Evolutionary conservation across 306 rosid species (phyloP).

Genomic region (Medicago arabica): DNA sequence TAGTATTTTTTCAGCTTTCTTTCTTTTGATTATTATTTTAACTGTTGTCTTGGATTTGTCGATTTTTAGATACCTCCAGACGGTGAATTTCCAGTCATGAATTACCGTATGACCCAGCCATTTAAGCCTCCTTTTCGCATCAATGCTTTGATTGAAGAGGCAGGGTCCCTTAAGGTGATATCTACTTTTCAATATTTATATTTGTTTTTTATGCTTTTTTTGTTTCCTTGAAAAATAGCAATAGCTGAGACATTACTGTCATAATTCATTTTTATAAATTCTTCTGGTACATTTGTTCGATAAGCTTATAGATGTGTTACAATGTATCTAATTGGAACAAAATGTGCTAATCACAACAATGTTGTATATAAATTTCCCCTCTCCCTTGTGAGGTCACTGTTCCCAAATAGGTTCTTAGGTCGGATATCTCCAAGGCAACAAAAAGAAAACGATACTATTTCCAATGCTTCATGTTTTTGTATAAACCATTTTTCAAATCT

Average conservation of each 20-base stretch:
- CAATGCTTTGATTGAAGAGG: conserved; percentile 77
- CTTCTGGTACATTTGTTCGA: conserved; percentile 16
- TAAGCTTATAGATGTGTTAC: conserved; percentile 17
- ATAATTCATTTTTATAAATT: conserved; percentile 7
- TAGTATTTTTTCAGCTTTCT: conserved; percentile 11
- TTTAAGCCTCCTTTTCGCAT: conserved; percentile 86
- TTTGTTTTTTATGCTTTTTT: conserved; percentile 14
- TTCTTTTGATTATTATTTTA: conserved; percentile 30
- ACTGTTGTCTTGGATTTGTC: conserved; percentile 37
- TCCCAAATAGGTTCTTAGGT: conserved; percentile 25
- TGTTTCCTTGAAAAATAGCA: conserved; percentile 16
- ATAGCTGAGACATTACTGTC: conserved; percentile 15
- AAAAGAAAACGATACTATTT: background rate
- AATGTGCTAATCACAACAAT: conserved; percentile 10
- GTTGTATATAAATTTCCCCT: conserved; percentile 1
- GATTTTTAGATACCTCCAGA: conserved; percentile 71
- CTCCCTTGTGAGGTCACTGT: background rate
- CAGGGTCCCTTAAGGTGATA: conserved; percentile 71
- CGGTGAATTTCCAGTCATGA: conserved; percentile 92
- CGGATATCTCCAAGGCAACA: background rate
- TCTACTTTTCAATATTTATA: conserved; percentile 13
- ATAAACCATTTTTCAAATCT: conserved; percentile 28
- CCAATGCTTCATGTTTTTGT: conserved; percentile 21
- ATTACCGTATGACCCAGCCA: conserved; percentile 86
- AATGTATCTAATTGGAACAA: conserved; percentile 15